Evolutionary conservation across 2,329 filamentous ascomycete genomes (phyloP).

Genomic region (Phyllosticta ampelicida): DNA sequence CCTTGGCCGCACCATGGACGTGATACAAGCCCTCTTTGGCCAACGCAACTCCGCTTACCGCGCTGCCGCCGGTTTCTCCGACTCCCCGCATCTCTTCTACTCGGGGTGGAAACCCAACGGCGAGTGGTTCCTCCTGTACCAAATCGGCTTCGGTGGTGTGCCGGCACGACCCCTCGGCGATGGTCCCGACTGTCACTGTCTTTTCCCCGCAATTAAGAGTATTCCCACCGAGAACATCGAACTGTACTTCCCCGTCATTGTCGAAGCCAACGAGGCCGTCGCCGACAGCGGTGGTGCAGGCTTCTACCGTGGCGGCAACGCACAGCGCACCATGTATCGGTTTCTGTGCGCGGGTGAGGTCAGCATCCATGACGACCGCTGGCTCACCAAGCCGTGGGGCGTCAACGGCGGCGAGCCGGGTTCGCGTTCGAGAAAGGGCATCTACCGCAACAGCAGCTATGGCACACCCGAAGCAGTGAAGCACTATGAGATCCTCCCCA

Average conservation of each 20-base stretch:
- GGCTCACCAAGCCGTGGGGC: slow-evolving; percentile 41
- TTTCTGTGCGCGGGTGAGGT: slow-evolving; percentile 38
- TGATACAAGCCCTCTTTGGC: slow-evolving; percentile 41
- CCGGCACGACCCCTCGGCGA: slow-evolving; percentile 38
- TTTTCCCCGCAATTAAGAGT: slow-evolving; percentile 42
- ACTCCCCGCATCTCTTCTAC: slow-evolving; percentile 42
- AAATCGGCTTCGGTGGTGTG: slow-evolving; percentile 41
- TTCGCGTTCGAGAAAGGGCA: slow-evolving; percentile 31
- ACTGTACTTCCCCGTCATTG: slow-evolving; percentile 37
- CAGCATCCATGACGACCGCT: slow-evolving; percentile 39
- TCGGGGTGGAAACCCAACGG: slow-evolving; percentile 39
- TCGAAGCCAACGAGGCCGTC: slow-evolving; percentile 39
- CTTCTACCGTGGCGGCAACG: slow-evolving; percentile 39
- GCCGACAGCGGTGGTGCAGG: slow-evolving; percentile 40
- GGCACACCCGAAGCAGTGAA: slow-evolving; percentile 12
- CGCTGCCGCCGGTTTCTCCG: slow-evolving; percentile 41
- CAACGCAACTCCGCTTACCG: slow-evolving; percentile 37
- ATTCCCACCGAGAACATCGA: slow-evolving; percentile 41
- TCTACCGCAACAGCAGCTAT: slow-evolving; percentile 33
- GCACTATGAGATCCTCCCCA: slow-evolving; percentile 25
- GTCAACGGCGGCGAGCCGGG: slow-evolving; percentile 38
- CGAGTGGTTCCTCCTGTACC: slow-evolving; percentile 40
- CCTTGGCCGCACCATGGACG: slow-evolving; percentile 38
- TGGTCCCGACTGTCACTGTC: slow-evolving; percentile 40
- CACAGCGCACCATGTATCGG: slow-evolving; percentile 37